These are phyloP conservation scores for Nephelium lappaceum DNA, from an alignment of 345 rosid species.

Conservation along the genomic window DNA sequence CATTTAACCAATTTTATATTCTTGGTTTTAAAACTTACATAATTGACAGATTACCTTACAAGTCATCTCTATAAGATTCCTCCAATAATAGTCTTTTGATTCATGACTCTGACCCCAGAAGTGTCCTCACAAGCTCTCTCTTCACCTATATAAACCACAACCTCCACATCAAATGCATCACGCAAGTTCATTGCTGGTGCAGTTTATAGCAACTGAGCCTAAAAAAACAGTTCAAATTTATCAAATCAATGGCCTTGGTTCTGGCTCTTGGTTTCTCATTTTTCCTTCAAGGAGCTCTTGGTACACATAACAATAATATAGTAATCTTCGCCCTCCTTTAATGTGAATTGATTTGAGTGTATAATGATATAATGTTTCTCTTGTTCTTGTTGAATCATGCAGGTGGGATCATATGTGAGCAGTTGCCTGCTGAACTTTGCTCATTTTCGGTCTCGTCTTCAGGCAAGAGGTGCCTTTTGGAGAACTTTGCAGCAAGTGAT, in stretches of 20 bases:
- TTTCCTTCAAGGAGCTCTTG: constrained; percentile 35
- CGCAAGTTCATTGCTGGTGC: neutral
- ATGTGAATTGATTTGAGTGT: neutral
- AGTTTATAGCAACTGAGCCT: neutral
- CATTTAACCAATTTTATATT: neutral
- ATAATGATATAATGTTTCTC: neutral
- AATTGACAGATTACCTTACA: neutral
- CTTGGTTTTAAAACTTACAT: neutral
- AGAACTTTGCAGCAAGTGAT: constrained; percentile 18
- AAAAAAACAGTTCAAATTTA: neutral
- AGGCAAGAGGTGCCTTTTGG: constrained; percentile 41
- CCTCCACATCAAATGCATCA: neutral
- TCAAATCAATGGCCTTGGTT: constrained; percentile 9
- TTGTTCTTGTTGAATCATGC: neutral
- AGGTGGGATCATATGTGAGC: constrained; percentile 41
- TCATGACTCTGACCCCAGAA: neutral
- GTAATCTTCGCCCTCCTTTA: neutral
- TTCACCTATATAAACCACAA: neutral
- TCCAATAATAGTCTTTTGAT: neutral
- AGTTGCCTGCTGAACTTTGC: constrained; percentile 27
- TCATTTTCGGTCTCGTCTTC: constrained; percentile 32
- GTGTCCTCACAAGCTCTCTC: neutral
- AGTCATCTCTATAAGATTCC: neutral
- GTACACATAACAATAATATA: neutral
- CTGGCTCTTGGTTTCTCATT: constrained; percentile 28